Conservation (phyloP, 2,329 filamentous ascomycete species). For the Exophiala bonariae region DNA sequence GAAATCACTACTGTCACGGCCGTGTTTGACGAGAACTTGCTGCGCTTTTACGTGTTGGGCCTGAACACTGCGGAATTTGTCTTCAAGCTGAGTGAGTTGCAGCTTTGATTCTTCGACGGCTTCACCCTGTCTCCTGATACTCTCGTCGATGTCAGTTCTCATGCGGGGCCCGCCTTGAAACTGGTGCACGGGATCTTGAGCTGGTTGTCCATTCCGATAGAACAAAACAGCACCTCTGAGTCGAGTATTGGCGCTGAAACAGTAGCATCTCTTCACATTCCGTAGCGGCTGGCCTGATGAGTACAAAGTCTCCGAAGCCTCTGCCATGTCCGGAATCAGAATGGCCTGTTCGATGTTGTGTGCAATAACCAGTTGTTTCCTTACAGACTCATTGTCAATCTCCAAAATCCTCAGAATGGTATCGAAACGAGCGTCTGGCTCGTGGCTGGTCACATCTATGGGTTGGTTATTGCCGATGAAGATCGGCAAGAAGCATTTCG, state of each 20-base stretch:
- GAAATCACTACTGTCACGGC: constrained; percentile 48
- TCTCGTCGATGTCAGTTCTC: constrained; percentile 71
- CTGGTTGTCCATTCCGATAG: constrained; percentile 49
- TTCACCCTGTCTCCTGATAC: constrained; percentile 57
- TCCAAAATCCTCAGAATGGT: constrained; percentile 78
- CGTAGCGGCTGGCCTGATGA: constrained; percentile 44
- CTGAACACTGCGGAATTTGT: constrained; percentile 49
- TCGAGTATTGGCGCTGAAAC: constrained; percentile 64
- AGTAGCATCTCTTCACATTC: constrained; percentile 70
- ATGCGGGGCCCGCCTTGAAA: constrained; percentile 66
- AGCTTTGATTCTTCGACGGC: constrained; percentile 54
- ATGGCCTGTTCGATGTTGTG: constrained; percentile 81
- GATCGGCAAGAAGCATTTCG: constrained; percentile 58
- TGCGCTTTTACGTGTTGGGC: constrained; percentile 52
- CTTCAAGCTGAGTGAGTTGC: constrained; percentile 56
- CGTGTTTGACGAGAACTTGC: constrained; percentile 51
- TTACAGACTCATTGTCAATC: constrained; percentile 76
- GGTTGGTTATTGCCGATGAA: constrained; percentile 60
- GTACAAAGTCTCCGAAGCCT: constrained; percentile 71
- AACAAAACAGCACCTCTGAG: constrained; percentile 63
- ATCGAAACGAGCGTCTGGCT: constrained; percentile 71
- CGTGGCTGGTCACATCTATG: constrained; percentile 64
- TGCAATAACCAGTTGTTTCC: constrained; percentile 80
- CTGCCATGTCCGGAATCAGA: constrained; percentile 66
- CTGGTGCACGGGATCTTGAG: constrained; percentile 54